These are phyloP conservation scores for maize (Zea mays) DNA, from an alignment of 176 grass and related monocot genomes.

Conservation along the genomic window DNA sequence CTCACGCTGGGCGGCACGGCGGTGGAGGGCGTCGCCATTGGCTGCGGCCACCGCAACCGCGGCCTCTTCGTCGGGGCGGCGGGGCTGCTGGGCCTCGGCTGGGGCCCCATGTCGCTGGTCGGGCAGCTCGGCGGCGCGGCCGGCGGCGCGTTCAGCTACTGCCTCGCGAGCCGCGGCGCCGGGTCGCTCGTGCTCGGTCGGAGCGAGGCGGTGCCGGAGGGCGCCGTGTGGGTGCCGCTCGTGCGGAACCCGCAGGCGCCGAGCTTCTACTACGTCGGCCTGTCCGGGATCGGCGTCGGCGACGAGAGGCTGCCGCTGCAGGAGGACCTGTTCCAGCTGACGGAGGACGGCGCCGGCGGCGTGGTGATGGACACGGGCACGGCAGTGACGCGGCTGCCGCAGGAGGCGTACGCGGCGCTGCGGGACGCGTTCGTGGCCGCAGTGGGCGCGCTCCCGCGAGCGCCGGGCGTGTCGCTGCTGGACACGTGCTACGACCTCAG, in stretches of 20 bases:
- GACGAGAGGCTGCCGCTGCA: constrained; percentile 51
- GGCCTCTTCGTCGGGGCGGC: constrained; percentile 73
- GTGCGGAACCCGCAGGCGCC: constrained; percentile 64
- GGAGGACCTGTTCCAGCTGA: constrained; percentile 66
- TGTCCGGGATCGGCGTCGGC: constrained; percentile 69
- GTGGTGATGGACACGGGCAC: constrained; percentile 95
- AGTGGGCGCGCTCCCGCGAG: constrained; percentile 51
- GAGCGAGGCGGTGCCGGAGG: constrained; percentile 64
- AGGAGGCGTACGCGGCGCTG: constrained; percentile 61
- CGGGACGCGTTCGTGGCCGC: constrained; percentile 54
- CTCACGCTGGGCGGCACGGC: constrained; percentile 60
- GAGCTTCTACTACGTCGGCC: constrained; percentile 91
- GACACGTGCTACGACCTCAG: constrained; percentile 90
- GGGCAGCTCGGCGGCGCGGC: constrained; percentile 68
- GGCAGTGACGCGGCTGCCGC: constrained; percentile 65
- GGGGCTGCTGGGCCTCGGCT: constrained; percentile 77
- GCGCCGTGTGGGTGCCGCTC: constrained; percentile 89
- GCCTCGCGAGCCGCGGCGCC: constrained; percentile 63
- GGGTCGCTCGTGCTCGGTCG: constrained; percentile 77
- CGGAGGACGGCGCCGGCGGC: constrained; percentile 68
- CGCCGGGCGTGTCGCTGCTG: constrained; percentile 59
- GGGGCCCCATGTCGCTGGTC: constrained; percentile 87
- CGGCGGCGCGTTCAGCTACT: constrained; percentile 91
- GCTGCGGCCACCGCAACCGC: constrained; percentile 84
- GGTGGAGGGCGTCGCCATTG: constrained; percentile 69